Percentiles rank a stretch among this genome's conserved stretches.
phyloP scores from a whole-genome alignment of 148 eudicot genomes.

The Polygonum maritimum region DNA sequence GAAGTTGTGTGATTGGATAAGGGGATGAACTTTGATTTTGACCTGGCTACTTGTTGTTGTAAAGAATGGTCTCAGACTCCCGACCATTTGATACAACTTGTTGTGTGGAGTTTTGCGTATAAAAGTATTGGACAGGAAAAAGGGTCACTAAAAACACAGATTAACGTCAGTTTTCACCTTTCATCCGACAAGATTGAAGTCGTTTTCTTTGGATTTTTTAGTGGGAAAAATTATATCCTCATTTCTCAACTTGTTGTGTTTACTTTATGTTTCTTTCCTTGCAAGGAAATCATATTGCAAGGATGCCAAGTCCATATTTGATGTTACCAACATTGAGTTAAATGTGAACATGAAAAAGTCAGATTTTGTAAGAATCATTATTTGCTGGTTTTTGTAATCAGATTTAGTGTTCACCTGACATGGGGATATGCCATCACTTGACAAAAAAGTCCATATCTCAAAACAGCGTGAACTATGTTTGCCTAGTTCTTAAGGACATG shows the following conservation, averaged over 20 bases:
- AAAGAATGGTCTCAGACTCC: neutral
- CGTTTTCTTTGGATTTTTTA: neutral
- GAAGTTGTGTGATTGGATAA: neutral
- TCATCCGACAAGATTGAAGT: neutral
- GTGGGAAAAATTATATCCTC: neutral
- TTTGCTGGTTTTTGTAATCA: neutral
- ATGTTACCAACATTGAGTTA: neutral
- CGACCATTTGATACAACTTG: neutral
- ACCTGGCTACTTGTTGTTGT: neutral
- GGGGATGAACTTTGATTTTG: neutral
- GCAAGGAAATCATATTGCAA: neutral
- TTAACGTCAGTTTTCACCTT: neutral
- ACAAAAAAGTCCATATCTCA: neutral
- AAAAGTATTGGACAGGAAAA: neutral
- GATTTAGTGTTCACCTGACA: neutral
- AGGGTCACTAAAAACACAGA: neutral
- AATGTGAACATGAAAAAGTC: slow-evolving; percentile 3
- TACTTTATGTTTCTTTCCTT: neutral
- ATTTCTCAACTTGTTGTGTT: neutral
- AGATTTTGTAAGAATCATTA: neutral
- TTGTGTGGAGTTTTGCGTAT: neutral
- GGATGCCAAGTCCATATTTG: neutral
- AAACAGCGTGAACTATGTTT: neutral
- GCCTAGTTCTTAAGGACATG: neutral
- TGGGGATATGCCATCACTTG: neutral